These are phyloP conservation scores for Peltaster fructicola DNA, from an alignment of 2,329 filamentous ascomycete genomes.

Conservation along the genomic window DNA sequence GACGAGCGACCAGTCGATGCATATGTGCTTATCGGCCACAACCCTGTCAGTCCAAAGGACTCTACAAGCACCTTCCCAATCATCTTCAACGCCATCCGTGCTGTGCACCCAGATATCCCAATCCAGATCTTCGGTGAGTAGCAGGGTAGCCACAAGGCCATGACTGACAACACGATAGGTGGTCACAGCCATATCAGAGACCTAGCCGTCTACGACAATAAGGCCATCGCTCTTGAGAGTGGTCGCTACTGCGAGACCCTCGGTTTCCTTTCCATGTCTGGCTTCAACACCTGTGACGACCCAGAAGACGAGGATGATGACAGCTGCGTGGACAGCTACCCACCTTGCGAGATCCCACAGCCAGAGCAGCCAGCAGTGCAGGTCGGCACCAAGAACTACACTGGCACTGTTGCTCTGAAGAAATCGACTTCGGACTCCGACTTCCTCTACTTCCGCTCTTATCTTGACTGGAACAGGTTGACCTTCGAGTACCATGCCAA, in stretches of 20 bases:
- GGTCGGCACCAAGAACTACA: conserved; percentile 17
- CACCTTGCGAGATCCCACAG: conserved; percentile 19
- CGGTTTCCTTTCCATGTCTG: conserved; percentile 47
- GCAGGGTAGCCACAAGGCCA: conserved; percentile 45
- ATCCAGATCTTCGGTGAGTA: conserved; percentile 51
- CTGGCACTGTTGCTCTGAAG: conserved; percentile 10
- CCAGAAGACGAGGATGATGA: too few species aligned
- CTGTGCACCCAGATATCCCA: conserved; percentile 36
- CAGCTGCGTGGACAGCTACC: conserved; percentile 27
- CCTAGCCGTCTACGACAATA: conserved; percentile 45
- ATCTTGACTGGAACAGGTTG: conserved; percentile 51
- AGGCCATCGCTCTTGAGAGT: conserved; percentile 43
- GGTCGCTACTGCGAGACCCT: conserved; percentile 50
- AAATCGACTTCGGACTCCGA: conserved; percentile 10
- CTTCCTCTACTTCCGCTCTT: conserved; percentile 37
- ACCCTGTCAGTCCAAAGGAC: conserved; percentile 31
- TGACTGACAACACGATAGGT: too few species aligned
- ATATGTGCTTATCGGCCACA: conserved; percentile 47
- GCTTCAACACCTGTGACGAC: conserved; percentile 31
- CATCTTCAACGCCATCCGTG: conserved; percentile 42
- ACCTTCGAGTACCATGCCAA: conserved; percentile 46
- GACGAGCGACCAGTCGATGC: conserved; percentile 40
- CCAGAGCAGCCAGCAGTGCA: conserved; percentile 1
- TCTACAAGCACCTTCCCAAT: conserved; percentile 28
- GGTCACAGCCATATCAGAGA: conserved; percentile 34